Evolutionary conservation across 192 early-diverging fungal genomes (phyloP), one percentile per base, ranked within the genome.

Genomic region (Coemansia sp.): DNA sequence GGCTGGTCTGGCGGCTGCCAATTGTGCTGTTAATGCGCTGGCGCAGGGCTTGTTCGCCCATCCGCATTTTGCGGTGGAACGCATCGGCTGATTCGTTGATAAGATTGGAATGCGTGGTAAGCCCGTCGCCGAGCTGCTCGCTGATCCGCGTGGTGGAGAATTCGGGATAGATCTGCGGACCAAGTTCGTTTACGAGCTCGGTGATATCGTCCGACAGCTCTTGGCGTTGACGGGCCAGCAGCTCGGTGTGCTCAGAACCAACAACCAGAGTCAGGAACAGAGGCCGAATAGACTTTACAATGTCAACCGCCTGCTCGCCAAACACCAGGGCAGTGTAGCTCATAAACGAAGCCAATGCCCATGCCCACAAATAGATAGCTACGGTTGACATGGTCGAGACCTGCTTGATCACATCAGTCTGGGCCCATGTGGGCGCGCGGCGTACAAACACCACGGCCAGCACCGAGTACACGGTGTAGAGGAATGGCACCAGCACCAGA

Each of bases 271-370:
- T 86, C 48, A 98, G 65, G 57, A 91, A 93, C 24, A 96, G 79
- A 8, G 96, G 95, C 5, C 88, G 86, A 45, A 98, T 78, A 10
- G 94, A 89, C 76, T 85, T 88, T 62, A 88, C 87, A 50, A 93
- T 83, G 62, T 91, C 90, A 12, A 90, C 61, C 0, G 90, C 92
- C 29, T 84, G 85, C 66, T 92, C 90, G 56, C 89, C 88, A 71
- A 93, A 89, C 7, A 88, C 82, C 54, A 92, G 82, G 35, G 86
- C 88, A 14, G 85, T 85, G 73, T 88, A 90, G 65, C 86, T 90
- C 66, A 88, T 84, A 20, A 93, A 83, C 9, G 82, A 64, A 2
- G 80, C 70, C 14, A 85, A 48, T 16, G 78, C 73, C 54, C 78
- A 70, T 9, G 79, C 56, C 55, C 62, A 71, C 62, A 68, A 37